Percentiles rank a stretch among this genome's conserved stretches.
phyloP scores from a whole-genome alignment of 2,329 filamentous ascomycete species.

The Aurifilum marmelostoma region DNA sequence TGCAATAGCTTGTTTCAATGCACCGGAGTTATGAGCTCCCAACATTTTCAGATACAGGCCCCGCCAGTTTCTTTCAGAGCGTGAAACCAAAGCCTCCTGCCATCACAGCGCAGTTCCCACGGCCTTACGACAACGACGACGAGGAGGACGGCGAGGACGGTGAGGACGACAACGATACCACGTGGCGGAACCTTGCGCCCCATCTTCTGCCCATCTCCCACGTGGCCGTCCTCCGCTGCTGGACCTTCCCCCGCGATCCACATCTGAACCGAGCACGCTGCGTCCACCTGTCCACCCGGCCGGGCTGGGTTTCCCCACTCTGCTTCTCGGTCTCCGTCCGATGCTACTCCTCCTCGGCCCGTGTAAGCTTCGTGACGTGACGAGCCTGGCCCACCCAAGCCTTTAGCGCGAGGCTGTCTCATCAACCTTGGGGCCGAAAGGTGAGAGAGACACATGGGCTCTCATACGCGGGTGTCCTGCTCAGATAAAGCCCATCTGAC shows the following conservation, averaged over 20 bases:
- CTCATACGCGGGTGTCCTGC: too few species aligned
- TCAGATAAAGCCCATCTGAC: too few species aligned
- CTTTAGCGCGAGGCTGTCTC: not conserved
- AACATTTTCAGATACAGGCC: too few species aligned
- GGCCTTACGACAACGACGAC: not conserved
- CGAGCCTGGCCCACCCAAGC: not conserved
- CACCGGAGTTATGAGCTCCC: not conserved
- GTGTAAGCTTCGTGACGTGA: not conserved
- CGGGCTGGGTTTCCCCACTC: slow-evolving; percentile 1
- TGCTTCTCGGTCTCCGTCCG: slow-evolving; percentile 10
- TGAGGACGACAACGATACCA: too few species aligned
- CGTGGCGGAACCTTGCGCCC: not conserved
- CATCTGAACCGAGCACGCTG: not conserved
- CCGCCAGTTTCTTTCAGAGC: not conserved
- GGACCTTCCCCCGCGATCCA: not conserved
- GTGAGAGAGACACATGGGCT: not conserved
- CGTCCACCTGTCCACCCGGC: not conserved
- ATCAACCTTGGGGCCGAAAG: not conserved
- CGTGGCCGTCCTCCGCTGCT: not conserved
- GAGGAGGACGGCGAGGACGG: not conserved
- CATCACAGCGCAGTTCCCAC: not conserved
- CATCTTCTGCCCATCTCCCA: not conserved
- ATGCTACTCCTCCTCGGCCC: not conserved
- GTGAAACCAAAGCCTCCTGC: not conserved
- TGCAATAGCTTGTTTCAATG: not conserved